Evolutionary conservation across 2,329 filamentous ascomycete genomes (phyloP).

Genomic region (Mycocentrospora acerina): DNA sequence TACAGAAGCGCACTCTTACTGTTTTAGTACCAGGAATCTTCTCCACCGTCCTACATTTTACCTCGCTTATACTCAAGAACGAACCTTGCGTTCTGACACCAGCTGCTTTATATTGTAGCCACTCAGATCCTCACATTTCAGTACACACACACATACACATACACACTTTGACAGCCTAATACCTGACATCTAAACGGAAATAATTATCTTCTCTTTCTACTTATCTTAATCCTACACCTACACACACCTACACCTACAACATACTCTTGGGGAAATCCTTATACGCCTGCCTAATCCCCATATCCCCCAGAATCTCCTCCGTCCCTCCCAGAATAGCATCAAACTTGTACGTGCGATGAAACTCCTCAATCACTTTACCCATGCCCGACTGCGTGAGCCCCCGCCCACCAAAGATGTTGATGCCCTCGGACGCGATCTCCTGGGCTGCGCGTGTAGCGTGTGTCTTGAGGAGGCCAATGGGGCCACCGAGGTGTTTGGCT

Average conservation of each 20-base stretch:
- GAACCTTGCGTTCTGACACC: no score
- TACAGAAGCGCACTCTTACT: no score
- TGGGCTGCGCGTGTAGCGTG: constrained; percentile 74
- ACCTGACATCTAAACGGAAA: no score
- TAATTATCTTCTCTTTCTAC: no score
- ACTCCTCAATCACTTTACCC: constrained; percentile 81
- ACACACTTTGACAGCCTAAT: no score
- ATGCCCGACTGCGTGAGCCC: constrained; percentile 80
- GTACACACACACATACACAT: no score
- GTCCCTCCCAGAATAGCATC: constrained; percentile 69
- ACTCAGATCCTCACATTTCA: no score
- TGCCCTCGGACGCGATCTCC: constrained; percentile 79
- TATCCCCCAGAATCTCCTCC: constrained; percentile 78
- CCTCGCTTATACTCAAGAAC: no score
- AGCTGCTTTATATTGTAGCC: no score
- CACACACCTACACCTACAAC: constrained; percentile 55
- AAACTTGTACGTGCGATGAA: constrained; percentile 80
- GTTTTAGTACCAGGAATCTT: no score
- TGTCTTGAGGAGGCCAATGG: constrained; percentile 81
- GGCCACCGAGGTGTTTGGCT: constrained; percentile 72
- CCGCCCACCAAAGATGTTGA: constrained; percentile 83
- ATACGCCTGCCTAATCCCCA: constrained; percentile 82
- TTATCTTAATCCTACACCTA: no score
- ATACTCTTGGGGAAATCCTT: constrained; percentile 82
- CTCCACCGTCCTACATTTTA: no score